phyloP scores from a whole-genome alignment of 148 eudicot genomes.

The Fallopia convolvulus region DNA sequence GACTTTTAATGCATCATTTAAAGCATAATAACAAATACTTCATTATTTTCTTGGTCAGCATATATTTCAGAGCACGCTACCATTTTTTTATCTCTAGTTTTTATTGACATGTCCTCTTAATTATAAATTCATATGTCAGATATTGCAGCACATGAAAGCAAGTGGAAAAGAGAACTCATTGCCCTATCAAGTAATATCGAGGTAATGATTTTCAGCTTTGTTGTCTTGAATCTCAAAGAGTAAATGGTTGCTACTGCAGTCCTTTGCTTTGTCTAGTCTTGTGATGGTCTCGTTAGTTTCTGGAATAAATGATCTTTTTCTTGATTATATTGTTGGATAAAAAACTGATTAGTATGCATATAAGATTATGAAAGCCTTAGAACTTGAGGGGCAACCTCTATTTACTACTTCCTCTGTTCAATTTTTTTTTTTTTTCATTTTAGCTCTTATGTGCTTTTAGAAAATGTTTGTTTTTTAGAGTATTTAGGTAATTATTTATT shows the following conservation, averaged over 20 bases:
- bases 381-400: neutral
- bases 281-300: neutral
- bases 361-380: neutral
- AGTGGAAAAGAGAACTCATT: constrained; percentile 90
- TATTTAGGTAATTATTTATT: too few relatives aligned
- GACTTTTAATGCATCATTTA: neutral
- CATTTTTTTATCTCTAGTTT: neutral
- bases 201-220: constrained; percentile 27
- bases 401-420: neutral
- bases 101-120: neutral
- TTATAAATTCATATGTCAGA: constrained; percentile 25
- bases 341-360: neutral
- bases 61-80: neutral
- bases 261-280: neutral
- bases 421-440: too few relatives aligned
- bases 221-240: neutral
- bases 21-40: neutral
- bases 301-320: neutral
- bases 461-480: too few relatives aligned
- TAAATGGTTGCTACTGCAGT: constrained; percentile 1
- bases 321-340: neutral
- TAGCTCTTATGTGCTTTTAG: too few relatives aligned
- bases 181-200: constrained; percentile 97
- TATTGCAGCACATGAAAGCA: constrained; percentile 91
- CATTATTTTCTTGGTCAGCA: neutral